Percentiles rank a stretch among this genome's conserved stretches.
These are phyloP conservation scores for Cercospora sojina DNA, from an alignment of 2,329 filamentous ascomycete species.

Conservation along the genomic window DNA sequence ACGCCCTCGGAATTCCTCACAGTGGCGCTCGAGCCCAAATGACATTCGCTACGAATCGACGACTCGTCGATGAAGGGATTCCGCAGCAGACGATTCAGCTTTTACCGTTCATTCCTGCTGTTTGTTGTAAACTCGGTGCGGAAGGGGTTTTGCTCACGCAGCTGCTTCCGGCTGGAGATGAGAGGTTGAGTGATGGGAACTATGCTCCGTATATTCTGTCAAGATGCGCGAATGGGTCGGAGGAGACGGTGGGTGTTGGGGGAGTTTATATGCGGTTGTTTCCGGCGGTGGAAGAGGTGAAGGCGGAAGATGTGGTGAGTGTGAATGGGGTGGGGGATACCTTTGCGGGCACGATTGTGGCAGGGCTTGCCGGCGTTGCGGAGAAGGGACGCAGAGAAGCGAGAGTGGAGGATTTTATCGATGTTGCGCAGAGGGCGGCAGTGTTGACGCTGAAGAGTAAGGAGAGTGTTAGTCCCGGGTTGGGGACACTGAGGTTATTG, in stretches of 20 bases:
- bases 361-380: slow-evolving; percentile 63
- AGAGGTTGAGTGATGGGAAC: slow-evolving; percentile 61
- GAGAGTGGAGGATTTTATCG: slow-evolving; percentile 62
- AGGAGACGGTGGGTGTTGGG: slow-evolving; percentile 57
- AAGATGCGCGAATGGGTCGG: slow-evolving; percentile 52
- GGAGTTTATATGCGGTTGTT: slow-evolving; percentile 80
- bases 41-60: slow-evolving; percentile 62
- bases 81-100: slow-evolving; percentile 82
- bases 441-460: slow-evolving; percentile 72
- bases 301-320: slow-evolving; percentile 67
- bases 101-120: slow-evolving; percentile 80
- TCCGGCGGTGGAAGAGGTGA: slow-evolving; percentile 63
- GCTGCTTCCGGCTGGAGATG: slow-evolving; percentile 66
- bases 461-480: slow-evolving; percentile 66
- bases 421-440: slow-evolving; percentile 77
- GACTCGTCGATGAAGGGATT: slow-evolving; percentile 74
- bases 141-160: slow-evolving; percentile 74
- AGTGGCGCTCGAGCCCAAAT: slow-evolving; percentile 69
- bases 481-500: slow-evolving; percentile 47
- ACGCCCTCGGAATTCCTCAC: slow-evolving; percentile 73
- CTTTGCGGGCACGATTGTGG: slow-evolving; percentile 80
- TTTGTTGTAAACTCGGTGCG: slow-evolving; percentile 79
- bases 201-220: slow-evolving; percentile 70
- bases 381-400: slow-evolving; percentile 42
- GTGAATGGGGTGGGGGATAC: slow-evolving; percentile 96